Percentiles rank a stretch among this genome's conserved stretches.
Evolutionary conservation across 2,329 filamentous ascomycete species (phyloP).

Genomic region (Nectriaceae sp.): DNA sequence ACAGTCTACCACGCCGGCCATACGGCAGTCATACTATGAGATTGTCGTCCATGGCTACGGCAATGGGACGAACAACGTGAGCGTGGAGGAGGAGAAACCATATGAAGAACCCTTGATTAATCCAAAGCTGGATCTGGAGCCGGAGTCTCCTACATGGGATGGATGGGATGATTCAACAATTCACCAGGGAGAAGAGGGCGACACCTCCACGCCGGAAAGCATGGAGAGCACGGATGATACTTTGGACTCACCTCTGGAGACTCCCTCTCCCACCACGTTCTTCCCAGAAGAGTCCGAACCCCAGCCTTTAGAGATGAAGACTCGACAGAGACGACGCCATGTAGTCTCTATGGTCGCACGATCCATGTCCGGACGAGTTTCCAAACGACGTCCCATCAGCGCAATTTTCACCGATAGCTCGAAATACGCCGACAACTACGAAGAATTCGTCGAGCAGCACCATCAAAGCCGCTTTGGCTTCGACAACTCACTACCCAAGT

Average conservation of each 20-base stretch:
- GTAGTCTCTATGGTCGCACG: constrained; percentile 29
- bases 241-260: constrained; percentile 23
- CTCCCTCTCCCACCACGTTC: constrained; percentile 18
- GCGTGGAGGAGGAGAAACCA: constrained; percentile 16
- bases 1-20: constrained; percentile 12
- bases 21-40: constrained; percentile 44
- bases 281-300: constrained; percentile 14
- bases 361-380: constrained; percentile 26
- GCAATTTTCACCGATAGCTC: constrained; percentile 29
- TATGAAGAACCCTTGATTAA: constrained; percentile 13
- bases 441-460: constrained; percentile 19
- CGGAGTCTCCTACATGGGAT: neutral
- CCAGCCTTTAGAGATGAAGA: constrained; percentile 16
- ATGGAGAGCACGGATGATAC: constrained; percentile 33
- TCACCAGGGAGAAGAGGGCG: constrained; percentile 21
- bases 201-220: constrained; percentile 23
- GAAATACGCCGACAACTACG: constrained; percentile 27
- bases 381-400: constrained; percentile 31
- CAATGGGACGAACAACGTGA: constrained; percentile 50
- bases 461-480: constrained; percentile 8
- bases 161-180: constrained; percentile 28
- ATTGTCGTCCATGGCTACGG: constrained; percentile 57
- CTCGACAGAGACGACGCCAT: constrained; percentile 31
- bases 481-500: constrained; percentile 3
- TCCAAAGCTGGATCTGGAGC: constrained; percentile 8